Conservation (phyloP, 108 stramenopile genomes). For the Schizochytrium sp. region DNA sequence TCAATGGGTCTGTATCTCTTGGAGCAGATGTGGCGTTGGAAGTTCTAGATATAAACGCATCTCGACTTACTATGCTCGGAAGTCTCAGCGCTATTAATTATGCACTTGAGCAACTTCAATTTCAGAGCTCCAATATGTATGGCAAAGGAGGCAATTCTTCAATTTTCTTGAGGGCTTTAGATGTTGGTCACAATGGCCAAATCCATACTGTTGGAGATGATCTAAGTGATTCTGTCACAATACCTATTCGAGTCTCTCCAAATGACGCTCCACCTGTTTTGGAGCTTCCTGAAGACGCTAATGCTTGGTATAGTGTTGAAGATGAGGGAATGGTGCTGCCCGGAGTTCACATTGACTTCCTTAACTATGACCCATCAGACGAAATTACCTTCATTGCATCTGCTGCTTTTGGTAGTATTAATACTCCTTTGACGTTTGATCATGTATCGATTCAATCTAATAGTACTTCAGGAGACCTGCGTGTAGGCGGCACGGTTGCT, state of each 20-base stretch:
- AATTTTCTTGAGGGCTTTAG: not conserved
- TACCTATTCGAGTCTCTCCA: not conserved
- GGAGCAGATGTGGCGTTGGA: not conserved
- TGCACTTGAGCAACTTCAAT: not conserved
- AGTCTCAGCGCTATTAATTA: not conserved
- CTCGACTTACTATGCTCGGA: not conserved
- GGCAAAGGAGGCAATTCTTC: not conserved
- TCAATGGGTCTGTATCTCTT: not conserved
- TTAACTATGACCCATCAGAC: not conserved
- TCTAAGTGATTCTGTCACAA: not conserved
- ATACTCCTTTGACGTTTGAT: not conserved
- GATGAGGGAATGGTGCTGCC: not conserved
- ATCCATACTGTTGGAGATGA: not conserved
- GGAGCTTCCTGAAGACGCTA: not conserved
- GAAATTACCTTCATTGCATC: not conserved
- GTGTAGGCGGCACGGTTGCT: not conserved
- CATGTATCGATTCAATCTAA: not conserved
- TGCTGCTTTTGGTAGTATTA: not conserved
- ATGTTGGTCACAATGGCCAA: not conserved
- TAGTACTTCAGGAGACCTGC: not conserved
- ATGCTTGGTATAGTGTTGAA: not conserved
- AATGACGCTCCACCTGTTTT: not conserved
- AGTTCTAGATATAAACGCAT: not conserved
- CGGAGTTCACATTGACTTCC: not conserved
- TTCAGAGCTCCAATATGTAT: constrained; percentile 4